phyloP scores from a whole-genome alignment of 2,329 filamentous ascomycete genomes.

The Hymenotorrendiella dingleyae region DNA sequence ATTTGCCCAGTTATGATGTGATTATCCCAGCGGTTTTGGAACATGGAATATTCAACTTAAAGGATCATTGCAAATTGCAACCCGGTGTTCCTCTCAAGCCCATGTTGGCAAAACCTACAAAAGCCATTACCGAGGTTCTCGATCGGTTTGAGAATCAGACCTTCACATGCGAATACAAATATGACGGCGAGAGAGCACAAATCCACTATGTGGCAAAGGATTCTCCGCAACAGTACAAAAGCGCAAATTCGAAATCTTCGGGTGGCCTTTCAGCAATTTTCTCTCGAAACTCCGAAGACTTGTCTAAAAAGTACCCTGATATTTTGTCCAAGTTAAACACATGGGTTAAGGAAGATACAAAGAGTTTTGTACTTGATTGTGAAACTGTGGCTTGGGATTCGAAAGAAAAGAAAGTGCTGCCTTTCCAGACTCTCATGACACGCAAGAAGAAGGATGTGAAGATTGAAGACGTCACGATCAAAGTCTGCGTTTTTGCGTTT shows the following conservation, averaged over 20 bases:
- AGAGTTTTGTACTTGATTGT: conserved; percentile 96
- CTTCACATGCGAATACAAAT: conserved; percentile 99
- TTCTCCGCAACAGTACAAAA: conserved; percentile 59
- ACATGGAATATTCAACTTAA: conserved; percentile 76
- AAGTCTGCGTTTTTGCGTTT: conserved; percentile 96
- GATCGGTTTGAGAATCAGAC: conserved; percentile 93
- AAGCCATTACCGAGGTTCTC: conserved; percentile 94
- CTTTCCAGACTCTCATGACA: conserved; percentile 98
- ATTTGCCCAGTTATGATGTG: conserved; percentile 90
- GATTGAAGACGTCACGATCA: conserved; percentile 88
- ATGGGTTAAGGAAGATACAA: conserved; percentile 86
- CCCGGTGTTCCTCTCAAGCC: conserved; percentile 94
- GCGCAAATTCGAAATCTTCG: conserved; percentile 50
- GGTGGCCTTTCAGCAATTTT: conserved; percentile 84
- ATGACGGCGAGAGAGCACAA: conserved; percentile 96
- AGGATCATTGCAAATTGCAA: conserved; percentile 81
- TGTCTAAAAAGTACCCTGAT: conserved; percentile 97
- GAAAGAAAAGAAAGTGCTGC: conserved; percentile 89
- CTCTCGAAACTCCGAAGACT: conserved; percentile 92
- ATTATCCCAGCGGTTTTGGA: conserved; percentile 87
- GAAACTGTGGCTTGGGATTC: conserved; percentile 97
- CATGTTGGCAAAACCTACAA: conserved; percentile 97
- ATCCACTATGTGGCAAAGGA: conserved; percentile 94
- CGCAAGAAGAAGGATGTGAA: conserved; percentile 97
- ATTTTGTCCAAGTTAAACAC: conserved; percentile 79